Conservation (phyloP, 805 yeast species). For the Saccharomycopsis capsularis region DNA sequence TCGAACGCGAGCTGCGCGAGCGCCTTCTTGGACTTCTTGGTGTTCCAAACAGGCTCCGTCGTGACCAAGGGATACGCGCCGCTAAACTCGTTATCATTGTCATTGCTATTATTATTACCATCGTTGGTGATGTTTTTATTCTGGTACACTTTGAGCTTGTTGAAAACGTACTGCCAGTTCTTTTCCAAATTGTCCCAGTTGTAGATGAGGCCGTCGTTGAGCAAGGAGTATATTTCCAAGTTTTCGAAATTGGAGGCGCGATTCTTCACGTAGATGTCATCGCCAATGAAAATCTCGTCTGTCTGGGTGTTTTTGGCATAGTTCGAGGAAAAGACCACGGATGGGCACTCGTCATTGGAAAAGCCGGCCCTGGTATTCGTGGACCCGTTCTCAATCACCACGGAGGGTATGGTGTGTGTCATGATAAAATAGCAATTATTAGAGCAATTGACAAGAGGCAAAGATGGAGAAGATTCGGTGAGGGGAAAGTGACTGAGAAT, state of each 20-base stretch:
- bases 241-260: constrained; percentile 8
- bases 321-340: constrained; percentile 48
- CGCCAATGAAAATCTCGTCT: constrained; percentile 38
- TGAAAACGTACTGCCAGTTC: constrained; percentile 63
- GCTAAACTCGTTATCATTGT: neutral
- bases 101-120: no score
- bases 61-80: constrained; percentile 28
- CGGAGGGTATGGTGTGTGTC: constrained; percentile 38
- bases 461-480: no score
- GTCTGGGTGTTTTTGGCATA: constrained; percentile 36
- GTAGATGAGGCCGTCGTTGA: constrained; percentile 43
- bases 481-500: no score
- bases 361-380: constrained; percentile 62
- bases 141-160: constrained; percentile 42
- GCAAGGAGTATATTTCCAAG: constrained; percentile 17
- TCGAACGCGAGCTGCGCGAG: constrained; percentile 72
- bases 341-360: constrained; percentile 57
- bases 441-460: no score
- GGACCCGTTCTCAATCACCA: constrained; percentile 66
- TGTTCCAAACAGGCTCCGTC: constrained; percentile 67
- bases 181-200: constrained; percentile 65
- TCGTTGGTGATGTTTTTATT: constrained; percentile 47
- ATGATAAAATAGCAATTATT: no score
- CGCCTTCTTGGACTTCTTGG: constrained; percentile 46
- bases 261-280: constrained; percentile 35